Evolutionary conservation across 306 rosid genomes (phyloP), one percentile per base, ranked within the genome.

Genomic region (Ziziphus jujuba): DNA sequence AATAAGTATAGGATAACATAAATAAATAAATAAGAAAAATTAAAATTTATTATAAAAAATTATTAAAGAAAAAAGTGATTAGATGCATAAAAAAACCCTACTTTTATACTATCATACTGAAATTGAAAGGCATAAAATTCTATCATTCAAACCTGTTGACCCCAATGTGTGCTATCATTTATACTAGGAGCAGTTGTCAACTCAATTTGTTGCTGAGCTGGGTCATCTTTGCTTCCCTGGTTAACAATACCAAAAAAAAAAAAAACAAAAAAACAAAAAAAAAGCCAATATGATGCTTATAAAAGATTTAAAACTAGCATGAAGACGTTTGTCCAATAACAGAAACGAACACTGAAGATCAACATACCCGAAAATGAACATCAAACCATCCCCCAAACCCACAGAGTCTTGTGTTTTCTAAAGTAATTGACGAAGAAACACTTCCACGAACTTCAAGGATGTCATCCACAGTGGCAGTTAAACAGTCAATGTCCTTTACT

Each of bases 311-410:
- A 66, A 71, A 67, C 28, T 53, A 11, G 20, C 17, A 31, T 43
- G 33, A 52, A 64, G 65, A 66, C 51, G 19, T 48, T 55, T 56
- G 21, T 44, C 21, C 44, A 23, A 17, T 20, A 52, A 56, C 52
- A 67, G 44, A 33, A 58, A 71, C 21, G 36, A 57, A 43, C 20
- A 51, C 5, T 71, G 47, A 58, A 21, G 60, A 72, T 65, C 34
- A 51, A 72, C 91, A 87, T 81, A 95, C 97, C 74, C 91, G 85
- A 79, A 95, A 95, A 75, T 88, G 97, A 49, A 90, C 97, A 84
- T 95, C 99, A 76, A 95, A 95, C 99, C 99, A 95, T 77, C 99
- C 99, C 38, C 85, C 96, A 24, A 79, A 84, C 52, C 97, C 99
- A 35, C 91, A 88, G 70, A 95, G 70, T 75, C 89, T 80, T 58